Base-by-base conservation (phyloP, 2,329 filamentous ascomycete species). In the Alternaria panax region DNA sequence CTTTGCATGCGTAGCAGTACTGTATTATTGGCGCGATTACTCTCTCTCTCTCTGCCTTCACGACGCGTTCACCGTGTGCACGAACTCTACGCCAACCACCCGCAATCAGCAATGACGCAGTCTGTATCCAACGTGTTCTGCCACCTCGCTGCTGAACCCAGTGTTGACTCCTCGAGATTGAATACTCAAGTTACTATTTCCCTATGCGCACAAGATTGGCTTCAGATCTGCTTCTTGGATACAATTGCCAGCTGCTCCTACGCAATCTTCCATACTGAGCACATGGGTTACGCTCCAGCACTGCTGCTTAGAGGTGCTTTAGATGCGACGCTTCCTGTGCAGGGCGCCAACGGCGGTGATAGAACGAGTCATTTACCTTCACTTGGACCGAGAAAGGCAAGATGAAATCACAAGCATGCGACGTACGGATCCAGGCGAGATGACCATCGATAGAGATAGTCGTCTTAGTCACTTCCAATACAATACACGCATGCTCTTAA, bases 41-140 rank as follows among this genome's bases (percentile, higher is more conserved):
- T 32, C 12, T 9, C 18, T 32, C 30, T 2, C 30, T 32, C 12
- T 9, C 18, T 11, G 7, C 28, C 28, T 24, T 14, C 45, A 32
- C 45, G 45, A 47, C 45, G 45, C 45, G 28, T 47, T 34, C 30
- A 34, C 5, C 45, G 12, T 46, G 42, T 46, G 9, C 42, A 20
- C 25, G 1, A 4, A 34, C 45, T 34, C 6, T 40, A 22, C 18
- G 20, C 43, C 43, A 47, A 14, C 43, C 43, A 47, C 43, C 27
- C 11, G 27, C 18, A 32, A 32, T 7, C 14, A 2, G 2, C 3
- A 32, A 22, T 1, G 27, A 32, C 43, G 18, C 43, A 18, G 28
- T 30, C 3, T 16, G 0, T 24, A 6, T 20, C 18, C 0, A 5
- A 22, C 18, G n/a, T 9, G 5, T 2, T 7, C 18, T 18, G 5